A percentile compares a stretch with the other conserved stretches of the same genome.
phyloP scores from a whole-genome alignment of 2,329 filamentous ascomycete genomes.

The Curvularia sp. region DNA sequence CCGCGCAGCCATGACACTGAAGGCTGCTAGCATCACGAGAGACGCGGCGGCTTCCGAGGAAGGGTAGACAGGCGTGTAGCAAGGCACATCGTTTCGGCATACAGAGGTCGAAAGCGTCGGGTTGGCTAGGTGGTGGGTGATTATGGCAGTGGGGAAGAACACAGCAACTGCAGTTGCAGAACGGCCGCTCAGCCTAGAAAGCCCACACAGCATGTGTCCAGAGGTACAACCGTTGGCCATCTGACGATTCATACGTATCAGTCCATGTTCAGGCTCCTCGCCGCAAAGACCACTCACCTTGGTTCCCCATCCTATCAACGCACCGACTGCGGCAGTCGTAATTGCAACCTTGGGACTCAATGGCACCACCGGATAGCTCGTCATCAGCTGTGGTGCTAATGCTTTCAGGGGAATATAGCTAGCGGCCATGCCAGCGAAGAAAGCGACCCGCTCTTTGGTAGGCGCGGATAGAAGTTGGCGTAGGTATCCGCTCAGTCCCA shows the following conservation, averaged over 20 bases:
- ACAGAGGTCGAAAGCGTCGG: conserved; percentile 50
- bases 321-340: conserved; percentile 52
- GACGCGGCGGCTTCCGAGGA: conserved; percentile 37
- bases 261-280: not conserved
- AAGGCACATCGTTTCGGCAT: conserved; percentile 51
- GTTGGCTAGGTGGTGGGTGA: conserved; percentile 51
- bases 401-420: conserved; percentile 54
- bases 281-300: conserved; percentile 50
- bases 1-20: conserved; percentile 35
- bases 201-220: conserved; percentile 63
- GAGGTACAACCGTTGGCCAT: conserved; percentile 59
- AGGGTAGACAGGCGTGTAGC: conserved; percentile 57
- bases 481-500: conserved; percentile 59
- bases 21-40: conserved; percentile 45
- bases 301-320: conserved; percentile 60
- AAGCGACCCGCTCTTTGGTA: conserved; percentile 52
- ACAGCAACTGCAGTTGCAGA: conserved; percentile 55
- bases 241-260: conserved; percentile 25
- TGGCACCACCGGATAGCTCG: conserved; percentile 51
- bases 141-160: conserved; percentile 44
- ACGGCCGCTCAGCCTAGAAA: conserved; percentile 58
- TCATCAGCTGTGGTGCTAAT: conserved; percentile 55
- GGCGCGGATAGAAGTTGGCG: conserved; percentile 52
- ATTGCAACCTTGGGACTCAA: conserved; percentile 46
- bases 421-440: conserved; percentile 56